A percentile compares a stretch with the other conserved stretches of the same genome.
phyloP scores from a whole-genome alignment of 805 yeast species.

The Candida namnaoensis region DNA sequence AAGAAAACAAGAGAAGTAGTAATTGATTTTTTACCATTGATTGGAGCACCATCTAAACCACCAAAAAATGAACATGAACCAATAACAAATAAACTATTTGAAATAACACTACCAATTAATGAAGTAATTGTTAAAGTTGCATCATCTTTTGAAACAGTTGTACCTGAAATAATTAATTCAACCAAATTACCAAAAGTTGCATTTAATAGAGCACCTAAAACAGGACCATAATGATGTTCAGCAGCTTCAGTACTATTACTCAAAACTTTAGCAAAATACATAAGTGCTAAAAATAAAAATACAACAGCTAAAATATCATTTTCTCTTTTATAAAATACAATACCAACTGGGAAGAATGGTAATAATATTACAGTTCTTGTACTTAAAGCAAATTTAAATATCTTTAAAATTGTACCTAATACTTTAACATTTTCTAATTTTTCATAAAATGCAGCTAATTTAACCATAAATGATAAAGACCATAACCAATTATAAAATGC shows the following conservation, averaged over 20 bases:
- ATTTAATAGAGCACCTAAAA: constrained; percentile 38
- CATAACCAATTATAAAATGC: constrained; percentile 9
- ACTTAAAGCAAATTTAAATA: constrained; percentile 8
- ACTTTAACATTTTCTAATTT: constrained; percentile 7
- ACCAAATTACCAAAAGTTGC: constrained; percentile 46
- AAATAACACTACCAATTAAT: constrained; percentile 38
- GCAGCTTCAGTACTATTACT: constrained; percentile 16
- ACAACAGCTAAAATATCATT: constrained; percentile 14
- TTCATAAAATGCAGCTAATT: constrained; percentile 3
- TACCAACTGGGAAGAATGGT: constrained; percentile 14
- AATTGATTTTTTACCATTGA: constrained; percentile 8
- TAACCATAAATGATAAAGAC: constrained; percentile 2
- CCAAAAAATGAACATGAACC: constrained; percentile 17
- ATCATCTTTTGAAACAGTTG: constrained; percentile 38
- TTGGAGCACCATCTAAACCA: constrained; percentile 9
- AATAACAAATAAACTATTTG: constrained; percentile 30
- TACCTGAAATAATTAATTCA: constrained; percentile 39
- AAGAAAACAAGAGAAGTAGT: constrained; percentile 12
- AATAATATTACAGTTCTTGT: constrained; percentile 11
- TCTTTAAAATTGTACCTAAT: constrained; percentile 9
- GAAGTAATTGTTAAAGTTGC: constrained; percentile 39
- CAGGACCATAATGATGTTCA: constrained; percentile 22
- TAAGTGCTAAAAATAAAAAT: constrained; percentile 11
- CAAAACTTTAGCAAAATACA: constrained; percentile 15
- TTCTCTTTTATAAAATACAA: constrained; percentile 7